These are phyloP conservation scores for Ascochyta lentis DNA, from an alignment of 2,329 filamentous ascomycete species.

Conservation along the genomic window DNA sequence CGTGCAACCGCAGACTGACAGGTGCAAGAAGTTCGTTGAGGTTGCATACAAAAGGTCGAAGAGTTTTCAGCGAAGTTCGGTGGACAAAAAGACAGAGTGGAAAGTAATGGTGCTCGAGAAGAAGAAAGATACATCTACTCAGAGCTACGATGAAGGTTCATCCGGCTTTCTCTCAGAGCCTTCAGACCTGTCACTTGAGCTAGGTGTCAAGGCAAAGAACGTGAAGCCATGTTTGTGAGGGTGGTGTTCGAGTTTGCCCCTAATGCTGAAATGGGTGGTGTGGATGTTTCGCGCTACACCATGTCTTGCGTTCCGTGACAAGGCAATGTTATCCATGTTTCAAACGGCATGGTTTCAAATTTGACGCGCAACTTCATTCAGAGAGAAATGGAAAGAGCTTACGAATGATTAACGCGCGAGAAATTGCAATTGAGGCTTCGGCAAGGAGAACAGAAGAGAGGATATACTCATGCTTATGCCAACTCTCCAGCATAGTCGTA, in stretches of 20 bases:
- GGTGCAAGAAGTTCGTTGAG: background rate
- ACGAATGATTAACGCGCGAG: background rate
- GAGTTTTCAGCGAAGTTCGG: background rate
- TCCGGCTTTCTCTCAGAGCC: background rate
- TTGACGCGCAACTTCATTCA: slow-evolving; percentile 5
- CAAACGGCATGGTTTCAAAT: slow-evolving; percentile 11
- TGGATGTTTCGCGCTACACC: slow-evolving; percentile 17
- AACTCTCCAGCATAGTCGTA: slow-evolving; percentile 44
- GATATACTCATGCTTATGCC: slow-evolving; percentile 7
- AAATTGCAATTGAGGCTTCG: background rate
- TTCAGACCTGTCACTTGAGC: slow-evolving; percentile 1
- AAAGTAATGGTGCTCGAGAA: background rate
- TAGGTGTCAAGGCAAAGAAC: slow-evolving; percentile 9
- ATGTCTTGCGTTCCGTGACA: slow-evolving; percentile 9
- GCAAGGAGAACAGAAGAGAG: background rate
- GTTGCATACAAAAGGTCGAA: too few relatives aligned
- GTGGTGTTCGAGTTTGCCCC: slow-evolving; percentile 8
- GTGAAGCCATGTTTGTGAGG: slow-evolving; percentile 16
- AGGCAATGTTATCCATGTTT: slow-evolving; percentile 9
- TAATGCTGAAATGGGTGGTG: background rate
- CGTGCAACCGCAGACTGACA: slow-evolving; percentile 14
- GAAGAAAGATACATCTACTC: background rate
- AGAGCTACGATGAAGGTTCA: background rate
- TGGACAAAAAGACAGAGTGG: background rate
- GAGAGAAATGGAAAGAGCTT: background rate